Percentiles rank a stretch among this genome's conserved stretches.
Evolutionary conservation across 495 filamentous ascomycete genomes (phyloP).

Genomic region (Neurospora tetraspora): DNA sequence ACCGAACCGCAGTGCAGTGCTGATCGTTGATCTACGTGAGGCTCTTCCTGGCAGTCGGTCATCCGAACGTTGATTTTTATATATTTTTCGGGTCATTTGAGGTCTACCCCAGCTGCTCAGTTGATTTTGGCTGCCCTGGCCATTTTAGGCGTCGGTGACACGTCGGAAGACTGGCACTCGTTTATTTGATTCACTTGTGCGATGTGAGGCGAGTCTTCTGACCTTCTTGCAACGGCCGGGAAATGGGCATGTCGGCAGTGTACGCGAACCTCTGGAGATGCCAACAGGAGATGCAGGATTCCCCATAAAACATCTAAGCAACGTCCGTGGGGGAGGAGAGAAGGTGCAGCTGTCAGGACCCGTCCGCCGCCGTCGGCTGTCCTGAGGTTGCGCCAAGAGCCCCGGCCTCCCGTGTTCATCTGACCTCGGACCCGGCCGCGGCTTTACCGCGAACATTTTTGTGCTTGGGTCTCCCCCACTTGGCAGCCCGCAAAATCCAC

Average conservation of each 20-base stretch:
- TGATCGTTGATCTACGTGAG: background rate
- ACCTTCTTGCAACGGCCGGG: background rate
- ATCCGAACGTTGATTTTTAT: background rate
- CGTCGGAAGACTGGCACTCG: background rate
- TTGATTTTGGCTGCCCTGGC: background rate
- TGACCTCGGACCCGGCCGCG: background rate
- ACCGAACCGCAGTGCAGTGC: background rate
- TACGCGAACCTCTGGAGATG: background rate
- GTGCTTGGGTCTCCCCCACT: background rate
- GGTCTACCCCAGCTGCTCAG: background rate
- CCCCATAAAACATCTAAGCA: background rate
- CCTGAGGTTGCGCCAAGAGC: background rate
- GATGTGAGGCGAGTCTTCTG: background rate
- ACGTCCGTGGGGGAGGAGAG: background rate
- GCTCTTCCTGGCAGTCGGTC: background rate
- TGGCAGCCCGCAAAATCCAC: background rate
- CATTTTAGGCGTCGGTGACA: background rate
- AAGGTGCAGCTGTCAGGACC: background rate
- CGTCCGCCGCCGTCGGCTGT: background rate
- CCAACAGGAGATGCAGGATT: background rate
- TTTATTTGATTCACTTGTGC: background rate
- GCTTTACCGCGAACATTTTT: too few relatives aligned
- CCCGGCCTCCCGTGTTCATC: background rate
- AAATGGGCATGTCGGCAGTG: background rate
- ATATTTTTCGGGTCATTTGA: background rate